Evolutionary conservation across 768 basidiomycete species (phyloP).

Genomic region (Mycena sanguinolenta): DNA sequence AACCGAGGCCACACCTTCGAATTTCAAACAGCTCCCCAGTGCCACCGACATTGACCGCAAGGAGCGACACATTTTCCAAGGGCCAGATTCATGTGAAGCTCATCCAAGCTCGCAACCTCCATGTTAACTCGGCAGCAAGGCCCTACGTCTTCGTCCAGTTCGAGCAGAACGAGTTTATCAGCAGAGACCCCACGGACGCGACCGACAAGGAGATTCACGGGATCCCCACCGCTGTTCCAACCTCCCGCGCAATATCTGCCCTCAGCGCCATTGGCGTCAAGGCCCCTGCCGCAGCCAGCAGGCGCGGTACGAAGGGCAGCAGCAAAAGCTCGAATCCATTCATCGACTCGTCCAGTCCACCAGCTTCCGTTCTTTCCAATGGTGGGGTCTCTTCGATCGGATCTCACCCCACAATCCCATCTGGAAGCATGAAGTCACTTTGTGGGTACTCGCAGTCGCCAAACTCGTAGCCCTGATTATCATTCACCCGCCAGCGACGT

Average conservation of each 20-base stretch:
- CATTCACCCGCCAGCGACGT: constrained; percentile 81
- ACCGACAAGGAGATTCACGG: constrained; percentile 92
- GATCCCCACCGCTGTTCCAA: constrained; percentile 72
- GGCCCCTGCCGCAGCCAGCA: constrained; percentile 49
- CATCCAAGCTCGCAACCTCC: constrained; percentile 89
- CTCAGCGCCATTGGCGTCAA: constrained; percentile 73
- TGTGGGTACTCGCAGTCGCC: constrained; percentile 86
- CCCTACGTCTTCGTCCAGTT: constrained; percentile 99
- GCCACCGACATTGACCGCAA: constrained; percentile 56
- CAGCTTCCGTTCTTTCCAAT: constrained; percentile 46
- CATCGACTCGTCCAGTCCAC: constrained; percentile 47
- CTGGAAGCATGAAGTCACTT: constrained; percentile 99
- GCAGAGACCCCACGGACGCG: constrained; percentile 88
- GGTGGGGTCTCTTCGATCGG: constrained; percentile 70
- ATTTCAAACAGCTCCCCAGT: constrained; percentile 52
- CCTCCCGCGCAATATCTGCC: constrained; percentile 75
- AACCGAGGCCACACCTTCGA: too few species aligned
- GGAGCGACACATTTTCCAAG: constrained; percentile 51
- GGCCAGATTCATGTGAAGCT: constrained; percentile 97
- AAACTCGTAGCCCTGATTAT: constrained; percentile 30
- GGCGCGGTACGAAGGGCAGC: constrained; percentile 56
- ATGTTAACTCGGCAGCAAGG: constrained; percentile 75
- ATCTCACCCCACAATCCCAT: constrained; percentile 89
- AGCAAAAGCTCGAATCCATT: constrained; percentile 57
- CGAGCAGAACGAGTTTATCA: constrained; percentile 98